Conservation (phyloP, 371 early-diverging fungal species). For the Mortierella polycephala region DNA sequence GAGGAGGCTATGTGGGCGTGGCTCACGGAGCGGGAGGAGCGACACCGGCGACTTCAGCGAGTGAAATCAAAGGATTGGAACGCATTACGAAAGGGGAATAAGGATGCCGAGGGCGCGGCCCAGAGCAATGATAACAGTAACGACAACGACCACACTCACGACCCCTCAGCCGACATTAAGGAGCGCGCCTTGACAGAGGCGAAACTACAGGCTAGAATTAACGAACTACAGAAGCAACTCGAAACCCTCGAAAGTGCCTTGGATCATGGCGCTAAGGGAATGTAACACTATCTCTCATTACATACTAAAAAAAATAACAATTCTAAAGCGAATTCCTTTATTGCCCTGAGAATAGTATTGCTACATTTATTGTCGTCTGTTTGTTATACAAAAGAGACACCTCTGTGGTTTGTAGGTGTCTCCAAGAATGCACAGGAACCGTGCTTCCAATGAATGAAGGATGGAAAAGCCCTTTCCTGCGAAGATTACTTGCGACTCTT, state of each 20-base stretch:
- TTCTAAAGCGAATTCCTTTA: not conserved
- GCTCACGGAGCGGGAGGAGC: constrained; percentile 41
- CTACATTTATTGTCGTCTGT: not conserved
- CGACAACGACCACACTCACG: constrained; percentile 5
- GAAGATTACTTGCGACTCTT: constrained; percentile 55
- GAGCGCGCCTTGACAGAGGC: constrained; percentile 24
- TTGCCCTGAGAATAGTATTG: not conserved
- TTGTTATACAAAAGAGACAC: no score
- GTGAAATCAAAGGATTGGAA: constrained; percentile 11
- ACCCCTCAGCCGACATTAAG: not conserved
- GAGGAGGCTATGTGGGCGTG: constrained; percentile 52
- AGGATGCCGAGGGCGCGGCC: not conserved
- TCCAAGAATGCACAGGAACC: no score
- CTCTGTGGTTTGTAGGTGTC: no score
- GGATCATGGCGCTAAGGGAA: constrained; percentile 1
- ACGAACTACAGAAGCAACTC: constrained; percentile 40
- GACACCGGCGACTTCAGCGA: constrained; percentile 25
- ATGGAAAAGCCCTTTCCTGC: not conserved
- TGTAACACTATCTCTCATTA: not conserved
- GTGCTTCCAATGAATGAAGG: not conserved
- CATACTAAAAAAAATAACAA: not conserved
- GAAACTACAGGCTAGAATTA: constrained; percentile 35
- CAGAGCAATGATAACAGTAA: not conserved
- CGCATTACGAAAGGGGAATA: constrained; percentile 3
- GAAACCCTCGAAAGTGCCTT: constrained; percentile 31